phyloP scores from a whole-genome alignment of 805 yeast species.

The Ogataea polymorpha region DNA sequence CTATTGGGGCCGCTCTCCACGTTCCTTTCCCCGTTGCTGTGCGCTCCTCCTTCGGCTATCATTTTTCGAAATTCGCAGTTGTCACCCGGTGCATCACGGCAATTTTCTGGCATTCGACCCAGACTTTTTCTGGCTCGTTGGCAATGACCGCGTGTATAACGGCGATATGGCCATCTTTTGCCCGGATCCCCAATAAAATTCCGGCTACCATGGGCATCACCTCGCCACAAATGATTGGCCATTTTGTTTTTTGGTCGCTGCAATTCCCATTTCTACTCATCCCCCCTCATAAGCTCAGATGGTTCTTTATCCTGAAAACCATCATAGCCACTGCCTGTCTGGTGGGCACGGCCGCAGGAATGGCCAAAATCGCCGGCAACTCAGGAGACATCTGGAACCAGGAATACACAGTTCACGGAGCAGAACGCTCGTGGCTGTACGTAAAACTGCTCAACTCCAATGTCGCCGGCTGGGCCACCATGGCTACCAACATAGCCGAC shows the following conservation, averaged over 20 bases:
- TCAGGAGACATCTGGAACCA: slow-evolving; percentile 26
- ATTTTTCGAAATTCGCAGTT: slow-evolving; percentile 31
- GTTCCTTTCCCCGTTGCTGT: slow-evolving; percentile 35
- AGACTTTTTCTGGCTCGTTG: slow-evolving; percentile 28
- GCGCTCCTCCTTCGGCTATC: slow-evolving; percentile 34
- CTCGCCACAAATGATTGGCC: slow-evolving; percentile 31
- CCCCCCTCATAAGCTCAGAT: slow-evolving; percentile 34
- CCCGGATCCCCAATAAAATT: slow-evolving; percentile 22
- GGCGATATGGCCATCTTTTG: slow-evolving; percentile 30
- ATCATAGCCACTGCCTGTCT: slow-evolving; percentile 26
- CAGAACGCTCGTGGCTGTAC: slow-evolving; percentile 28
- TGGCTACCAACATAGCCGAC: slow-evolving; percentile 38
- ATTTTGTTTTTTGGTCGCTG: slow-evolving; percentile 32
- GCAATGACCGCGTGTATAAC: slow-evolving; percentile 29
- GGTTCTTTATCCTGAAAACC: slow-evolving; percentile 34
- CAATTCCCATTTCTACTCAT: slow-evolving; percentile 34
- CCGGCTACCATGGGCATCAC: slow-evolving; percentile 29
- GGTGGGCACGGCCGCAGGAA: slow-evolving; percentile 31
- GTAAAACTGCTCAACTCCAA: slow-evolving; percentile 29
- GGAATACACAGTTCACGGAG: slow-evolving; percentile 20
- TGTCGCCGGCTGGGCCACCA: slow-evolving; percentile 36
- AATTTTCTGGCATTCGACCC: slow-evolving; percentile 28
- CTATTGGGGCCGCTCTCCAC: slow-evolving; percentile 34
- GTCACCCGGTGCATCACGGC: slow-evolving; percentile 34
- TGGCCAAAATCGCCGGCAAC: slow-evolving; percentile 32